A percentile compares a stretch with the other conserved stretches of the same genome.
phyloP scores from a whole-genome alignment of 768 basidiomycete genomes.

The Hericium alpestre region DNA sequence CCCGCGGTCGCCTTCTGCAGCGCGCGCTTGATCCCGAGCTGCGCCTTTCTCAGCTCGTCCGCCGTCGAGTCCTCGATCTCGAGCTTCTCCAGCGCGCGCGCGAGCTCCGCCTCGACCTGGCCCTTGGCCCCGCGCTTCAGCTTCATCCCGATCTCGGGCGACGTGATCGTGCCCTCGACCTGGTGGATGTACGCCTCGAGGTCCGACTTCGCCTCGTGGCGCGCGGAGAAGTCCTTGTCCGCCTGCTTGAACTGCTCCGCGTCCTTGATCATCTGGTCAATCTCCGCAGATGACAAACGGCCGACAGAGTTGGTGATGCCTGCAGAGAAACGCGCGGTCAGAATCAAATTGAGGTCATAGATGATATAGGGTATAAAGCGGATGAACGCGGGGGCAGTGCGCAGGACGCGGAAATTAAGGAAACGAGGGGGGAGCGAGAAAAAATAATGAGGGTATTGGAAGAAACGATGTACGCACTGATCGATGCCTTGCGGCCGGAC shows the following conservation, averaged over 20 bases:
- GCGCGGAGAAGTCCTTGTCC: constrained; percentile 96
- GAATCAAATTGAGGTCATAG: not conserved
- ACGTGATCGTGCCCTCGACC: constrained; percentile 92
- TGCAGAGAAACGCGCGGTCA: constrained; percentile 18
- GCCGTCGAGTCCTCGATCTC: constrained; percentile 92
- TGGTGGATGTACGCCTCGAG: constrained; percentile 97
- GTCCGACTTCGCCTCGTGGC: constrained; percentile 96
- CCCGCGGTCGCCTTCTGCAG: constrained; percentile 96
- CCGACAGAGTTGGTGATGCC: constrained; percentile 99
- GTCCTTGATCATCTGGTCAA: constrained; percentile 99
- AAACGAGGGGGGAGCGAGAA: too few species aligned
- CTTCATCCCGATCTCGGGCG: constrained; percentile 95
- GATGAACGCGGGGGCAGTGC: not conserved
- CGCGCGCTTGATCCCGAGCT: constrained; percentile 90
- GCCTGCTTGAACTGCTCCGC: constrained; percentile 95
- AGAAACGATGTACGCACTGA: constrained; percentile 47
- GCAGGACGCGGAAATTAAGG: too few species aligned
- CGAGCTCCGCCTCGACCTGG: constrained; percentile 95
- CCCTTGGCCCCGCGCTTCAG: constrained; percentile 94
- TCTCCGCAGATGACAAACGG: constrained; percentile 93
- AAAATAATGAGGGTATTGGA: not conserved
- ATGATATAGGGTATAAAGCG: not conserved
- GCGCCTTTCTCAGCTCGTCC: constrained; percentile 93
- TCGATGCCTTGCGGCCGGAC: constrained; percentile 97
- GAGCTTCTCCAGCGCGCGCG: constrained; percentile 94